Conservation (phyloP, 2,329 filamentous ascomycete genomes). For the Tolypocladium pustulatum region DNA sequence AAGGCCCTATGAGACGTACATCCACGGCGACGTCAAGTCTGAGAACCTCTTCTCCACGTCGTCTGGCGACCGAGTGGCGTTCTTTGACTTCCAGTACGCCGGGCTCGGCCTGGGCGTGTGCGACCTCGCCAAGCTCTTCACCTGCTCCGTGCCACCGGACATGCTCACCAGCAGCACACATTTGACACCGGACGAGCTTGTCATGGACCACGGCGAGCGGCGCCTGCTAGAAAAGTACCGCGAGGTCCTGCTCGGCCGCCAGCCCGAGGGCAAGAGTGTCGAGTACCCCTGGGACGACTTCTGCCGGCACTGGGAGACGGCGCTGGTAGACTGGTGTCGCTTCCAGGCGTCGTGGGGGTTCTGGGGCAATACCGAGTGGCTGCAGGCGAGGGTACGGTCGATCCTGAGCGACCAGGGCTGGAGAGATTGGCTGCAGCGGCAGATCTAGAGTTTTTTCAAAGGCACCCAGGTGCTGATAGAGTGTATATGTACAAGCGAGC, state of each 20-base stretch:
- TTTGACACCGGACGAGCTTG: constrained; percentile 24
- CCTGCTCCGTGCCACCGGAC: constrained; percentile 48
- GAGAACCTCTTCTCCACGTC: constrained; percentile 54
- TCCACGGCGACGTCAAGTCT: constrained; percentile 61
- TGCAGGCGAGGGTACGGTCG: constrained; percentile 40
- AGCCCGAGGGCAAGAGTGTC: neutral
- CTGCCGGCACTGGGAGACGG: constrained; percentile 53
- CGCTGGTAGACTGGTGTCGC: constrained; percentile 56
- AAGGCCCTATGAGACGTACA: constrained; percentile 39
- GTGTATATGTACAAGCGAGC: neutral
- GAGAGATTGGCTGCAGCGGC: constrained; percentile 30
- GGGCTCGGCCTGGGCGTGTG: constrained; percentile 54
- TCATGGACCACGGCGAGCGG: constrained; percentile 40
- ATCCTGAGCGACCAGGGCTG: constrained; percentile 35
- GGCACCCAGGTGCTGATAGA: neutral
- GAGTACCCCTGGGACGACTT: constrained; percentile 45
- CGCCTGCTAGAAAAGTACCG: constrained; percentile 41
- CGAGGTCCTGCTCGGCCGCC: constrained; percentile 17
- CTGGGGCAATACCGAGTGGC: constrained; percentile 49
- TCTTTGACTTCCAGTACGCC: constrained; percentile 62
- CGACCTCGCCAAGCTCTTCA: constrained; percentile 57
- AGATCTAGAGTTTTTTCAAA: neutral
- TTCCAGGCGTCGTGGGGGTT: constrained; percentile 53
- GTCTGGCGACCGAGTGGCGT: constrained; percentile 40
- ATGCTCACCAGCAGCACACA: constrained; percentile 31